Evolutionary conservation across 2,329 filamentous ascomycete species (phyloP).

Genomic region (Lomentospora prolificans): DNA sequence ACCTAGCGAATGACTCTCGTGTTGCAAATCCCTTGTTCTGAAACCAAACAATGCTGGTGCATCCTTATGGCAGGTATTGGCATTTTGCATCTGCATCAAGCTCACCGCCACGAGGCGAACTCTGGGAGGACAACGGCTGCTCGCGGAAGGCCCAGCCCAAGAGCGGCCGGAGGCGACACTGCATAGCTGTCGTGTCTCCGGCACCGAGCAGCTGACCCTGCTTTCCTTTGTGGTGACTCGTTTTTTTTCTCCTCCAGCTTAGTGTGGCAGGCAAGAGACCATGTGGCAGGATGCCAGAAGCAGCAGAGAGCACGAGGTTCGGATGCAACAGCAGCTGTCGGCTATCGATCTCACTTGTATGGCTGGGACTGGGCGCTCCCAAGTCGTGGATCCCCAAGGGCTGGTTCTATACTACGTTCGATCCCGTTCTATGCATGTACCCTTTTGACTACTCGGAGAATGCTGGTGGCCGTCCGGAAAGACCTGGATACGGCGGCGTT

Average conservation of each 20-base stretch:
- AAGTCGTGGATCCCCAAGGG: not conserved
- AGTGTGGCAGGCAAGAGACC: not conserved
- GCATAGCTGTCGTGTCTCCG: not conserved
- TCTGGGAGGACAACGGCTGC: not conserved
- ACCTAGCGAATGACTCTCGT: not conserved
- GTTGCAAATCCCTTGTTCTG: not conserved
- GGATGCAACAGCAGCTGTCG: slow-evolving; percentile 4
- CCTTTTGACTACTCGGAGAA: not conserved
- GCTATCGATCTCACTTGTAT: slow-evolving; percentile 1
- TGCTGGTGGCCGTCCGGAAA: not conserved
- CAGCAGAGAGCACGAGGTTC: not conserved
- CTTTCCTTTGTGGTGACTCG: not conserved
- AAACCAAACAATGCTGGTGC: slow-evolving; percentile 4
- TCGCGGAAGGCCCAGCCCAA: too few relatives aligned
- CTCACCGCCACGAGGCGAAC: not conserved
- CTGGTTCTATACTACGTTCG: slow-evolving; percentile 2
- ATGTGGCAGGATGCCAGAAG: not conserved
- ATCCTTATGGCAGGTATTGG: not conserved
- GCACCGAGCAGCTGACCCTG: too few relatives aligned
- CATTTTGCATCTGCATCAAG: not conserved
- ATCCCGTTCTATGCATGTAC: slow-evolving; percentile 6
- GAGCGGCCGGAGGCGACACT: too few relatives aligned
- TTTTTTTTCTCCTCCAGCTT: not conserved
- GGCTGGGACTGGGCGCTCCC: not conserved
- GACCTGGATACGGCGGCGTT: not conserved